Evolutionary conservation across 805 yeast genomes (phyloP), one percentile per base, ranked within the genome.

Genomic region (Lipomyces oligophaga): DNA sequence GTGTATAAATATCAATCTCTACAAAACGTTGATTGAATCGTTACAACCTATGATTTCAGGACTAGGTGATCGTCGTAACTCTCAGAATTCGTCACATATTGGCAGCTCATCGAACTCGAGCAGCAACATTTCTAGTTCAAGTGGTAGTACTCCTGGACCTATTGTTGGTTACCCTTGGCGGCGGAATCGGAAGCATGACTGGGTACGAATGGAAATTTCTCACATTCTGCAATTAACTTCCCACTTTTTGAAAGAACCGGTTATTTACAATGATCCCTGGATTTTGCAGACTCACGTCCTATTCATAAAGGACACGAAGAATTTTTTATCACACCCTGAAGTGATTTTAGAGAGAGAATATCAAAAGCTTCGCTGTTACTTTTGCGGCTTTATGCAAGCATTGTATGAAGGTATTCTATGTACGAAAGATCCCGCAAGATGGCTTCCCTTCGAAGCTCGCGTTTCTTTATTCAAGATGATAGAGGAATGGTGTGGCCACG

Each of bases 401-500:
- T 78, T 85, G n/a, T 86, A 79, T 58, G 62, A 68, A 11, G 62
- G 64, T 4, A 60, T 66, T 10, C 51, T 30, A n/a, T 42, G 43
- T 38, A 58, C 49, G 30, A 65, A 62, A n/a, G 65, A 66, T 15
- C 70, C 75, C 1, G 43, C 58, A 2, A 68, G 71, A 32, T 81
- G 89, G 78, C 69, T 89, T n/a, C 90, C 95, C 1, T 88, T 89
- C 63, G 87, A 82, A 55, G 90, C 88, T 2, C 71, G 96, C 43
- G 79, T 84, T 25, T 83, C 85, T 2, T 84, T 94, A 52, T 89
- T 87, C 67, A 78, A 80, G 37, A 83, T 78, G 59, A 69, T 93
- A 46, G 89, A 85, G 55, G 95, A 86, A 62, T 93, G 99, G 99
- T 88, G 96, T 63, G 95, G 95, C 0, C 79, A 78, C 64, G 97